Percentiles rank a stretch among this genome's conserved stretches.
These are phyloP conservation scores for Pestalotiopsis sp. DNA, from an alignment of 2,329 filamentous ascomycete genomes.

Conservation along the genomic window DNA sequence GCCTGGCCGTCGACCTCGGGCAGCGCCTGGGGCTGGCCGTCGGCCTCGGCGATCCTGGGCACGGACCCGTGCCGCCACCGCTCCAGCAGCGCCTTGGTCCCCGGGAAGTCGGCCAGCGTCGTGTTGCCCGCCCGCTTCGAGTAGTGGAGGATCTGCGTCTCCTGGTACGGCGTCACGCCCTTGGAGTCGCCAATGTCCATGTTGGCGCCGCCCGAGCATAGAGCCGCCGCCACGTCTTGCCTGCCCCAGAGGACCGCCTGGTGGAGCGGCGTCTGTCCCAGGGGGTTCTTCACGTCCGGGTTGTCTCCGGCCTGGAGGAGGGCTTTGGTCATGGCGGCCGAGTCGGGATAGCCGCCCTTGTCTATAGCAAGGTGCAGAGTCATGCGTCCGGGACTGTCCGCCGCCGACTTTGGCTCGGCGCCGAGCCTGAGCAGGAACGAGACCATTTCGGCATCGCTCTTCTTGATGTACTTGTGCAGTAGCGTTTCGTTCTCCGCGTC, in stretches of 20 bases:
- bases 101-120: slow-evolving; percentile 2
- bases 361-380: slow-evolving; percentile 14
- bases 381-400: slow-evolving; percentile 3
- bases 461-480: slow-evolving; percentile 11
- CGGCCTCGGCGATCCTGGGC: slow-evolving; percentile 4
- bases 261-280: slow-evolving; percentile 21
- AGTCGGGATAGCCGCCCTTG: slow-evolving; percentile 8
- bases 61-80: neutral
- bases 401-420: slow-evolving; percentile 1
- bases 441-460: slow-evolving; percentile 13
- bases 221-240: slow-evolving; percentile 11
- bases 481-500: slow-evolving; percentile 10
- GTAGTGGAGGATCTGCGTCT: slow-evolving; percentile 14
- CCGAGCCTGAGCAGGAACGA: slow-evolving; percentile 14
- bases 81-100: slow-evolving; percentile 7
- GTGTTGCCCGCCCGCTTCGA: neutral
- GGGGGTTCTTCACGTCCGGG: slow-evolving; percentile 15
- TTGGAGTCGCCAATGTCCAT: slow-evolving; percentile 11
- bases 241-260: slow-evolving; percentile 19
- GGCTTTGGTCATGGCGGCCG: slow-evolving; percentile 6
- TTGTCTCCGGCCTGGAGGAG: slow-evolving; percentile 16
- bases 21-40: neutral
- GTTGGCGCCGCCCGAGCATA: slow-evolving; percentile 14
- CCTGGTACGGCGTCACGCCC: slow-evolving; percentile 11
- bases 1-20: slow-evolving; percentile 1